Evolutionary conservation across 2,329 filamentous ascomycete species (phyloP).

Genomic region (Fusarium sacchari): DNA sequence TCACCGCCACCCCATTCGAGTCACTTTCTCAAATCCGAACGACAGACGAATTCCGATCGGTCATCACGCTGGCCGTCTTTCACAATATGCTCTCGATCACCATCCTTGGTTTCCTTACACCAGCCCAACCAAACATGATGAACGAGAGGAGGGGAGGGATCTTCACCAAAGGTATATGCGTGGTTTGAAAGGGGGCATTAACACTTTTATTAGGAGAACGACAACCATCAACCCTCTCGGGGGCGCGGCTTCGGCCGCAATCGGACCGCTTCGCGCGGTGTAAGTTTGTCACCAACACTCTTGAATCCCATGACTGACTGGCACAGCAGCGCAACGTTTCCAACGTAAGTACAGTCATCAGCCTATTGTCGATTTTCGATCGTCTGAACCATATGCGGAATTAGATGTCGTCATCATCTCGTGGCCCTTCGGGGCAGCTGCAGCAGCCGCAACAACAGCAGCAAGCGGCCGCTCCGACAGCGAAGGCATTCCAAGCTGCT

Average conservation of each 20-base stretch:
- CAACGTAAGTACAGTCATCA: background rate
- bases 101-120: no score
- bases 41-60: no score
- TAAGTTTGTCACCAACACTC: background rate
- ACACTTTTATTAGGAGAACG: background rate
- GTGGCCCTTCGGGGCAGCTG: background rate
- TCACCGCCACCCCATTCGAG: no score
- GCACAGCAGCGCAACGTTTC: rapidly evolving
- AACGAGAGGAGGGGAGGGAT: no score
- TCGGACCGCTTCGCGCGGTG: no score
- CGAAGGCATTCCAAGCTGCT: background rate
- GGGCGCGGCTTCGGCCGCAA: background rate
- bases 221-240: background rate
- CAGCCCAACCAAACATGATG: no score
- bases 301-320: background rate
- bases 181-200: no score
- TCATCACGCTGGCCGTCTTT: no score
- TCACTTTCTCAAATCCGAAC: no score
- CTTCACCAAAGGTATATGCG: no score
- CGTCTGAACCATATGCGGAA: background rate
- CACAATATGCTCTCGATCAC: no score
- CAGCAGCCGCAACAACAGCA: background rate
- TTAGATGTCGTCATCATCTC: rapidly evolving
- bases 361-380: no score
- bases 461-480: background rate